These are phyloP conservation scores for Erysimum cheiranthoides DNA, from an alignment of 345 rosid genomes.

Conservation along the genomic window DNA sequence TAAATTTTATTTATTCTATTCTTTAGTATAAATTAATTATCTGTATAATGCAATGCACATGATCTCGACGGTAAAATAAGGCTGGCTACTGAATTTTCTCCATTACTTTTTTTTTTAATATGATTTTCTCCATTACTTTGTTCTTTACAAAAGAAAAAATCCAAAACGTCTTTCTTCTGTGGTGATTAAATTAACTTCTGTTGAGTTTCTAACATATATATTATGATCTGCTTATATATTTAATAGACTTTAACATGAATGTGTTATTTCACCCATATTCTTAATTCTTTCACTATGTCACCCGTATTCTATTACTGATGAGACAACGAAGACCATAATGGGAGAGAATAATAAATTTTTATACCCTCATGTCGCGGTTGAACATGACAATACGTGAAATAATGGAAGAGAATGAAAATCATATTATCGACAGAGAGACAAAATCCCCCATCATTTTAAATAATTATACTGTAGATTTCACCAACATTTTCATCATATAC, in stretches of 20 bases:
- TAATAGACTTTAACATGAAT: too few species aligned
- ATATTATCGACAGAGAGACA: slow-evolving; percentile 27
- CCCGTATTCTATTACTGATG: background rate
- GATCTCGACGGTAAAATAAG: slow-evolving; percentile 50
- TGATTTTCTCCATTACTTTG: slow-evolving; percentile 33
- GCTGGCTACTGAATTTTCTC: slow-evolving; percentile 37
- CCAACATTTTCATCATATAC: background rate
- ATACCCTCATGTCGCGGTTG: slow-evolving; percentile 33
- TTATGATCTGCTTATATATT: too few species aligned
- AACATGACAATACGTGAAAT: slow-evolving; percentile 28
- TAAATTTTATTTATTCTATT: background rate
- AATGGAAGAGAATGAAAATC: slow-evolving; percentile 22
- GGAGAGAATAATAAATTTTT: slow-evolving; percentile 15
- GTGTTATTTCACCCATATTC: background rate
- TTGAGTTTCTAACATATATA: too few species aligned
- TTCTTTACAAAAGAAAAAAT: background rate
- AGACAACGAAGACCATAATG: slow-evolving; percentile 27
- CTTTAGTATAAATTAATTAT: slow-evolving; percentile 28
- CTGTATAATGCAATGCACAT: slow-evolving; percentile 38
- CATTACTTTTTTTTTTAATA: slow-evolving; percentile 15
- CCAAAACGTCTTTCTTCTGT: slow-evolving; percentile 19
- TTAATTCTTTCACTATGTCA: background rate
- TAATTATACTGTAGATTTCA: slow-evolving; percentile 6
- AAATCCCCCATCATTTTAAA: background rate
- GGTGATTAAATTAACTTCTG: too few species aligned